A percentile compares a stretch with the other conserved stretches of the same genome.
phyloP scores from a whole-genome alignment of 1,284 basidiomycete genomes.

The Fomitiporia mediterranea region DNA sequence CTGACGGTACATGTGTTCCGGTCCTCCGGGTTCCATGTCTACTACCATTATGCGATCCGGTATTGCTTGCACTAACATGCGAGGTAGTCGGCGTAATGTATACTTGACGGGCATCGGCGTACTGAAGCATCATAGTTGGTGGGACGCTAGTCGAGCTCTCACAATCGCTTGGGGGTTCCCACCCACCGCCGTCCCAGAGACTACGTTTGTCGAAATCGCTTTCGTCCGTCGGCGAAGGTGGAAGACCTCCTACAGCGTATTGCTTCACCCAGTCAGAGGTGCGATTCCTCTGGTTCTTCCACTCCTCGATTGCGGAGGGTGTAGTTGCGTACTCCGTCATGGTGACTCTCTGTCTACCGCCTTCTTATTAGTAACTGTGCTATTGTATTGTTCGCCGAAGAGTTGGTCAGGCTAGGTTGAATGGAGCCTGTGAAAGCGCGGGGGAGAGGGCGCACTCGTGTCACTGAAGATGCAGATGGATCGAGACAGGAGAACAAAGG shows the following conservation, averaged over 20 bases:
- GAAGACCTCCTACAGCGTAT: conserved; percentile 31
- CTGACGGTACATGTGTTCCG: background rate
- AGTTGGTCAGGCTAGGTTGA: background rate
- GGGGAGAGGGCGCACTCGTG: background rate
- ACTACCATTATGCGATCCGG: background rate
- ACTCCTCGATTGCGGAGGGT: conserved; percentile 52
- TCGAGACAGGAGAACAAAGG: background rate
- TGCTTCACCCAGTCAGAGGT: conserved; percentile 55
- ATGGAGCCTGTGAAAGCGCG: background rate
- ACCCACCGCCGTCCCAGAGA: conserved; percentile 35
- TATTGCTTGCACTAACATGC: no score
- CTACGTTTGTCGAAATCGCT: conserved; percentile 33
- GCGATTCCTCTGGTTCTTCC: conserved; percentile 50
- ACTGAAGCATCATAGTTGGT: conserved; percentile 66
- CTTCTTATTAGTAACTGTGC: background rate
- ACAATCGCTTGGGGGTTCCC: conserved; percentile 50
- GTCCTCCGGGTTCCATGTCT: background rate
- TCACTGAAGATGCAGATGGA: background rate
- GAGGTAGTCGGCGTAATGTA: conserved; percentile 2
- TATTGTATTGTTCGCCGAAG: background rate
- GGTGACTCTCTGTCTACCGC: background rate
- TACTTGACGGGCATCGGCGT: conserved; percentile 47
- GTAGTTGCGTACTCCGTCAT: conserved; percentile 68
- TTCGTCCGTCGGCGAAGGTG: conserved; percentile 48
- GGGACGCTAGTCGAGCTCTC: conserved; percentile 62